phyloP scores from a whole-genome alignment of 306 rosid genomes.

The Trifolium pratense region DNA sequence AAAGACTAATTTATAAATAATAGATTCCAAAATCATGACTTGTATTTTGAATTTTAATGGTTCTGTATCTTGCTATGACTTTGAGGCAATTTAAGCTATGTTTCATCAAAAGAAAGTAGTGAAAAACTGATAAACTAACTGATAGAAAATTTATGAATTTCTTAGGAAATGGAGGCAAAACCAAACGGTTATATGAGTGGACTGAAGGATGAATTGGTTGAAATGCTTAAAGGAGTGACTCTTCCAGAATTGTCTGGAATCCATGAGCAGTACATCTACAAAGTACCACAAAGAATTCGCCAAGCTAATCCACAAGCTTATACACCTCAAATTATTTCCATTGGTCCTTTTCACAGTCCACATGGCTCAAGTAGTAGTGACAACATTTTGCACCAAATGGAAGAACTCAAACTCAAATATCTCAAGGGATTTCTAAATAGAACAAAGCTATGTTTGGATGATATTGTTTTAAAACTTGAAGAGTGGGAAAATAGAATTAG shows the following conservation, averaged over 20 bases:
- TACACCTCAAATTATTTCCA: slow-evolving; percentile 8
- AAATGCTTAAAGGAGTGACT: background rate
- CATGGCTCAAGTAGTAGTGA: background rate
- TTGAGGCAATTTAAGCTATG: too few relatives aligned
- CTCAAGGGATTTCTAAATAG: background rate
- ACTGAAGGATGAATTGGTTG: background rate
- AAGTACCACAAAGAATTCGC: background rate
- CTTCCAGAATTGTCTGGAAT: background rate
- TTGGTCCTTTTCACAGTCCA: slow-evolving; percentile 28
- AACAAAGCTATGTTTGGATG: background rate
- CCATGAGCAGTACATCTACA: background rate
- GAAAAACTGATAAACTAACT: too few relatives aligned
- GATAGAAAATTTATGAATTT: background rate
- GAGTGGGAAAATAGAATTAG: slow-evolving; percentile 9
- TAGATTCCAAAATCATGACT: too few relatives aligned
- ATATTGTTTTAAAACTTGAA: background rate
- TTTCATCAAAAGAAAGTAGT: too few relatives aligned
- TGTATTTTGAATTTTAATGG: too few relatives aligned
- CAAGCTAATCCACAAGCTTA: background rate
- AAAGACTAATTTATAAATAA: too few relatives aligned
- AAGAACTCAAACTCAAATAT: background rate
- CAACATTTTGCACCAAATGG: background rate
- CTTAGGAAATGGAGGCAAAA: slow-evolving; percentile 1
- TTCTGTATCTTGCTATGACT: too few relatives aligned
- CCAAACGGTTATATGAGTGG: background rate